Evolutionary conservation across 768 basidiomycete species (phyloP).

Genomic region (Multifurca ochricompacta): DNA sequence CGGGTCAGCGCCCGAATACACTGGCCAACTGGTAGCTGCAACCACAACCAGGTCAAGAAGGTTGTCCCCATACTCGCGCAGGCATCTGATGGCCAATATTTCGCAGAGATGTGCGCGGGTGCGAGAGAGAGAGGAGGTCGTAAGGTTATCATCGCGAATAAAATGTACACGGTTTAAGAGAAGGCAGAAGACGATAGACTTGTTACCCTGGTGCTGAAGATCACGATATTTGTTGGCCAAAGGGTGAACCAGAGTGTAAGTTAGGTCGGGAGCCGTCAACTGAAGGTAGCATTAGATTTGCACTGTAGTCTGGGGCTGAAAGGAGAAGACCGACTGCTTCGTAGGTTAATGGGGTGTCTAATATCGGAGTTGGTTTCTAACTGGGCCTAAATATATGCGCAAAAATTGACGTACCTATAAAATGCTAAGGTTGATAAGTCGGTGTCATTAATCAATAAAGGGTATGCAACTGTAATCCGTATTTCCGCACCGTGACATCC

Average conservation of each 20-base stretch:
- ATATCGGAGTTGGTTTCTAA: not conserved
- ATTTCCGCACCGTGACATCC: conserved; percentile 12
- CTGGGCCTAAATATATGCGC: conserved; percentile 1
- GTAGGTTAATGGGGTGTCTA: conserved; percentile 78
- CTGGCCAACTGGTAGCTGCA: conserved; percentile 72
- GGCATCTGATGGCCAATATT: conserved; percentile 73
- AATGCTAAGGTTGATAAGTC: conserved; percentile 39
- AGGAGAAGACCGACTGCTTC: conserved; percentile 52
- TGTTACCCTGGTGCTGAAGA: conserved; percentile 67
- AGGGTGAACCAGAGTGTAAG: conserved; percentile 83
- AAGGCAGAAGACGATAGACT: conserved; percentile 80
- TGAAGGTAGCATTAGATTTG: conserved; percentile 27
- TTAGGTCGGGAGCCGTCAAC: conserved; percentile 80
- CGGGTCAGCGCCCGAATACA: conserved; percentile 68
- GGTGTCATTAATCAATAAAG: not conserved
- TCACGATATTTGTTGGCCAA: conserved; percentile 79
- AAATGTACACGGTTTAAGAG: conserved; percentile 86
- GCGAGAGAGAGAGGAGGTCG: conserved; percentile 58
- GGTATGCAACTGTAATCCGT: not conserved
- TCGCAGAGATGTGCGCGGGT: conserved; percentile 84
- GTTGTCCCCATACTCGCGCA: conserved; percentile 64
- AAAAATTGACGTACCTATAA: conserved; percentile 46
- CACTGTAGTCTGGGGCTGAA: not conserved
- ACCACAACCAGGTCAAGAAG: conserved; percentile 62
- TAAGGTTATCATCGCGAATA: conserved; percentile 64